Percentiles rank a stretch among this genome's conserved stretches.
Conservation (phyloP, 768 basidiomycete genomes). For the Kwoniella pini region DNA sequence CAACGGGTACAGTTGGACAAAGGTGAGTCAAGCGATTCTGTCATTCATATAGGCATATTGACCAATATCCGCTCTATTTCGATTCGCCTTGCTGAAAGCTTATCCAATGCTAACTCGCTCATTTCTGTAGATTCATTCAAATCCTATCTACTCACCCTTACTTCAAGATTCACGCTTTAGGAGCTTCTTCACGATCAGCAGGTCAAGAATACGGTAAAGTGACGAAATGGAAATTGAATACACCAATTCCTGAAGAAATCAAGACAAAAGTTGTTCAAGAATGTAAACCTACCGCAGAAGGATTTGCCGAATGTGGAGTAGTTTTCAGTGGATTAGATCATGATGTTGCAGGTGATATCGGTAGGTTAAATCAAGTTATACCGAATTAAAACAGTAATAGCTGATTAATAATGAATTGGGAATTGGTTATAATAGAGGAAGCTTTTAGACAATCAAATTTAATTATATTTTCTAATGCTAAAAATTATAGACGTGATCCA, state of each 20-base stretch:
- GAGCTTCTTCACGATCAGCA: constrained; percentile 83
- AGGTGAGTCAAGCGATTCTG: constrained; percentile 54
- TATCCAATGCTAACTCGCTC: too few relatives aligned
- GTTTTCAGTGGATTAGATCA: constrained; percentile 96
- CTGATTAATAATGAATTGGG: too few relatives aligned
- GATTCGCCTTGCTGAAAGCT: too few relatives aligned
- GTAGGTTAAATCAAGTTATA: constrained; percentile 58
- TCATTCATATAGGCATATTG: neutral
- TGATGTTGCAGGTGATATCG: constrained; percentile 92
- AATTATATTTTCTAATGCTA: constrained; percentile 94
- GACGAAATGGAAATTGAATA: constrained; percentile 80
- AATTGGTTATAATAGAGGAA: constrained; percentile 69
- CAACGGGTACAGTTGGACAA: constrained; percentile 83
- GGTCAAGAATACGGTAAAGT: constrained; percentile 76
- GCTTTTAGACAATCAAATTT: constrained; percentile 84
- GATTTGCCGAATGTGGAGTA: constrained; percentile 77
- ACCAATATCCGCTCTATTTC: too few relatives aligned
- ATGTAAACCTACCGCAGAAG: constrained; percentile 65
- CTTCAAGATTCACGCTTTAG: constrained; percentile 81
- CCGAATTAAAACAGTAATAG: too few relatives aligned
- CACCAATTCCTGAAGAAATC: constrained; percentile 69
- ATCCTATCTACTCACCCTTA: constrained; percentile 85
- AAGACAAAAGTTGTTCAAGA: constrained; percentile 68
- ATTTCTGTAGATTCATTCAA: constrained; percentile 65
- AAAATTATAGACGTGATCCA: constrained; percentile 90